Evolutionary conservation across 164 flowering plant genomes (phyloP).

Genomic region (Vitis vinifera): ASM3070453v1 NC_081822.1:6027001-6027500

Average conservation of each 20-base stretch:
- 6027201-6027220: conserved; percentile 82
- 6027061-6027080: not conserved
- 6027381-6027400: too few species aligned
- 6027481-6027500: too few species aligned
- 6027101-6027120: conserved; percentile 31
- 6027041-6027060: not conserved
- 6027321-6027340: too few species aligned
- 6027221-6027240: conserved; percentile 36
- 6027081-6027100: conserved; percentile 33
- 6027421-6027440: too few species aligned
- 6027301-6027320: not conserved
- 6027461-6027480: too few species aligned
- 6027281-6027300: not conserved
- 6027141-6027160: conserved; percentile 66
- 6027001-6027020: conserved; percentile 35
- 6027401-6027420: too few species aligned
- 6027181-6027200: conserved; percentile 69
- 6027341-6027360: not conserved
- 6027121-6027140: conserved; percentile 67
- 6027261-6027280: not conserved
- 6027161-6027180: conserved; percentile 69
- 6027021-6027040: not conserved
- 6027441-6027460: too few species aligned
- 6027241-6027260: not conserved
- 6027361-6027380: not conserved